Conservation (phyloP, 306 rosid species). For the Styphnolobium japonicum region DNA sequence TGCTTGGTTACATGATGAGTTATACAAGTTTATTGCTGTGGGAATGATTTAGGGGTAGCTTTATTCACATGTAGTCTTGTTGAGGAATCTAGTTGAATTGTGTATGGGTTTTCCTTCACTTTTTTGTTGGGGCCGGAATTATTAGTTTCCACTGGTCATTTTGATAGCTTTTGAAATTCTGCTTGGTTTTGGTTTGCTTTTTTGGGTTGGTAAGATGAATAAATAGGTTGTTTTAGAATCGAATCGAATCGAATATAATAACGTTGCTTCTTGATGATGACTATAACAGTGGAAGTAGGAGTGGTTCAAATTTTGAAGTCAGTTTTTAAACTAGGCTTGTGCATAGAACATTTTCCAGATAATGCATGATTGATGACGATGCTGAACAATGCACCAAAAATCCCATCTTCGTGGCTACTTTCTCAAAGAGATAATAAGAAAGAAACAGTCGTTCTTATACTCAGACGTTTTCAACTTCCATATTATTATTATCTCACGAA, state of each 20-base stretch:
- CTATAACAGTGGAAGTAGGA: not conserved
- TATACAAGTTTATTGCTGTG: not conserved
- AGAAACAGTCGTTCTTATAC: no score
- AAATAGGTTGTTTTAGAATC: constrained; percentile 27
- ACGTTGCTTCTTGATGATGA: not conserved
- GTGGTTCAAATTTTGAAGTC: not conserved
- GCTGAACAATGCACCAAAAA: no score
- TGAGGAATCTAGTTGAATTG: constrained; percentile 64
- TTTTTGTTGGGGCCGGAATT: constrained; percentile 34
- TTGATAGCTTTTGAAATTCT: constrained; percentile 40
- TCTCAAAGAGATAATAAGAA: no score
- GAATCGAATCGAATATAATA: not conserved
- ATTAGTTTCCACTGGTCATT: not conserved
- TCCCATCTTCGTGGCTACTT: no score
- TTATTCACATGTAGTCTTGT: constrained; percentile 53
- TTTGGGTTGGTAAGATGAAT: constrained; percentile 10
- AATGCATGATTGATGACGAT: not conserved
- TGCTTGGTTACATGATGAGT: constrained; percentile 33
- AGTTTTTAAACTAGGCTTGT: not conserved
- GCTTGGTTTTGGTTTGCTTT: constrained; percentile 42
- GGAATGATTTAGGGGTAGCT: constrained; percentile 37
- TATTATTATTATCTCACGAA: no score
- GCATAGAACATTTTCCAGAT: not conserved
- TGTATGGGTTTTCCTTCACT: constrained; percentile 42
- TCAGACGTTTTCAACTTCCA: not conserved